A percentile compares a stretch with the other conserved stretches of the same genome.
phyloP scores from a whole-genome alignment of 1,139 yeast genomes.

The Candida sp. region DNA sequence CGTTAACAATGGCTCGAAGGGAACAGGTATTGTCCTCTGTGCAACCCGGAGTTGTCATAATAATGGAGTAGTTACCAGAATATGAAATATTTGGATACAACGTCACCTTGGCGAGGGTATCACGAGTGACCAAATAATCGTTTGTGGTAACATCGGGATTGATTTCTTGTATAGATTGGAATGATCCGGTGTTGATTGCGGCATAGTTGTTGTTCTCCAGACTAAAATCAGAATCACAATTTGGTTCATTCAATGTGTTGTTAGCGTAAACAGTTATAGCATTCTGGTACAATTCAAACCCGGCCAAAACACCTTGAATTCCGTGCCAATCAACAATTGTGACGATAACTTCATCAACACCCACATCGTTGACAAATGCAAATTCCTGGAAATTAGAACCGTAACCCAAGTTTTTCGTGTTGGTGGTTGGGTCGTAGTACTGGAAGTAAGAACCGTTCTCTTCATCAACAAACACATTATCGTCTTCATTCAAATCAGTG shows the following conservation, averaged over 20 bases:
- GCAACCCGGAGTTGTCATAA: conserved; percentile 91
- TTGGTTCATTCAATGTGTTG: conserved; percentile 70
- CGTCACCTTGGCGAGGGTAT: conserved; percentile 49
- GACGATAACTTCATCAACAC: conserved; percentile 66
- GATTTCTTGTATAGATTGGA: conserved; percentile 31
- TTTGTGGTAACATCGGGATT: conserved; percentile 21
- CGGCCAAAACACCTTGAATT: conserved; percentile 65
- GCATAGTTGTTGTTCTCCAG: conserved; percentile 37
- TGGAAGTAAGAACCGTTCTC: conserved; percentile 39
- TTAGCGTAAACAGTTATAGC: conserved; percentile 72
- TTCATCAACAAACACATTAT: conserved; percentile 31
- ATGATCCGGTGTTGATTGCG: conserved; percentile 34
- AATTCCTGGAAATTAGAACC: conserved; percentile 73
- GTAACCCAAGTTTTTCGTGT: conserved; percentile 50
- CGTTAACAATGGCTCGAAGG: conserved; percentile 78
- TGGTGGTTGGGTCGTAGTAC: conserved; percentile 44
- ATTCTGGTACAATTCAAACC: conserved; percentile 74
- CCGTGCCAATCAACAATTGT: conserved; percentile 77
- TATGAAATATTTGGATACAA: conserved; percentile 74
- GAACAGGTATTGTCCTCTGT: conserved; percentile 67
- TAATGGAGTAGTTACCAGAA: conserved; percentile 76
- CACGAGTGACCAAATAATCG: conserved; percentile 35
- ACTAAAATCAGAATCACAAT: conserved; percentile 44
- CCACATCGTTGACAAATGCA: conserved; percentile 72
- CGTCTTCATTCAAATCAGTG: conserved; percentile 25